phyloP scores from a whole-genome alignment of 495 filamentous ascomycete species.

The Jackrogersella minutella region DNA sequence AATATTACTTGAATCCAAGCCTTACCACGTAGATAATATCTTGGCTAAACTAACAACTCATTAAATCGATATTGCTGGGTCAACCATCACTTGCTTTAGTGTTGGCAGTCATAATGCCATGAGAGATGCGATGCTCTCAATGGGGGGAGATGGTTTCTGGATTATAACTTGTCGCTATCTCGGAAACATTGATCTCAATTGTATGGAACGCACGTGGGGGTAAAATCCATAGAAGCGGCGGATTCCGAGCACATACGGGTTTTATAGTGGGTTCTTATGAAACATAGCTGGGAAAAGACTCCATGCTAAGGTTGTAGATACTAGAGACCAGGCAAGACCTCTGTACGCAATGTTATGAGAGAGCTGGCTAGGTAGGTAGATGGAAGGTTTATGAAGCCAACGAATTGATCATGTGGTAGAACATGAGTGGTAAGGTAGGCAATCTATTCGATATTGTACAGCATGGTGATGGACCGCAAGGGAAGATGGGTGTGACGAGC shows the following conservation, averaged over 20 bases:
- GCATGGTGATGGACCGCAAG: constrained; percentile 16
- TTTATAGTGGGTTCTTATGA: neutral
- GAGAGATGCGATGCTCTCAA: neutral
- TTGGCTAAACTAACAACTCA: too few species aligned
- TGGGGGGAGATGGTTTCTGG: neutral
- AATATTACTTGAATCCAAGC: too few species aligned
- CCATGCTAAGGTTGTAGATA: too few species aligned
- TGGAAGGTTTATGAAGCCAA: neutral
- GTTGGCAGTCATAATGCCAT: too few species aligned
- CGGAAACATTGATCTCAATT: neutral
- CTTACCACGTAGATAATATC: too few species aligned
- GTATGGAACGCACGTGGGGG: neutral
- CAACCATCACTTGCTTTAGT: too few species aligned
- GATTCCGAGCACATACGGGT: neutral
- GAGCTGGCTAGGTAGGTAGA: neutral
- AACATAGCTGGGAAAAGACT: neutral
- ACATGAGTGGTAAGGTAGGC: constrained; percentile 3
- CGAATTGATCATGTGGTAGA: constrained; percentile 20
- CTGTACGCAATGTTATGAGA: neutral
- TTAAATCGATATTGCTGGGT: too few species aligned
- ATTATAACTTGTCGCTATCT: neutral
- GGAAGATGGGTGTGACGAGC: constrained; percentile 16
- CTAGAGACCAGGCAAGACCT: too few species aligned
- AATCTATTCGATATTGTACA: neutral
- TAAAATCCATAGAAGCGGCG: neutral